These are phyloP conservation scores for Pseudocercospora crystallina DNA, from an alignment of 2,329 filamentous ascomycete genomes.

Conservation along the genomic window DNA sequence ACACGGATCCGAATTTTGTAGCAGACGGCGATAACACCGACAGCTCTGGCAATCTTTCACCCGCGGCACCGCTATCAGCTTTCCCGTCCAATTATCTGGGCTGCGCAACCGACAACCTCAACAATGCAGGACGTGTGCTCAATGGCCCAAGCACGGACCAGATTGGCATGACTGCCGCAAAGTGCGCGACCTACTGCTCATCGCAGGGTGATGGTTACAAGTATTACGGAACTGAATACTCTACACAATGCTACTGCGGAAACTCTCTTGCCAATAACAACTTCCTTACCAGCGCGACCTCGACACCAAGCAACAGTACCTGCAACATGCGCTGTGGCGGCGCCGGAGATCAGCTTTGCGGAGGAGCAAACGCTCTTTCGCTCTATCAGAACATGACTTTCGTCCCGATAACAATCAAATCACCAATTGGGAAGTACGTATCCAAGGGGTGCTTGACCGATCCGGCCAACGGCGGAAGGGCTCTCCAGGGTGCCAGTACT, in stretches of 20 bases:
- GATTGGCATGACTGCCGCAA: conserved; percentile 30
- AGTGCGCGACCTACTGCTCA: conserved; percentile 31
- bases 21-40: conserved; percentile 21
- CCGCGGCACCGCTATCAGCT: conserved; percentile 18
- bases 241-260: conserved; percentile 35
- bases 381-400: conserved; percentile 29
- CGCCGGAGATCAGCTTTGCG: conserved; percentile 30
- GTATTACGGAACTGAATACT: conserved; percentile 36
- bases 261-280: conserved; percentile 16
- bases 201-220: conserved; percentile 22
- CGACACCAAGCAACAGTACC: conserved; percentile 20
- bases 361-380: conserved; percentile 30
- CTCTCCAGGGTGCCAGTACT: conserved; percentile 20
- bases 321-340: conserved; percentile 31
- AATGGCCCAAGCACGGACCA: conserved; percentile 14
- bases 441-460: conserved; percentile 28
- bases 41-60: conserved; percentile 23
- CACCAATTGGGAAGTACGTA: conserved; percentile 27
- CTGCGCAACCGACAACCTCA: conserved; percentile 29
- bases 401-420: conserved; percentile 19
- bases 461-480: conserved; percentile 19
- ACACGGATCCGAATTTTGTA: conserved; percentile 31
- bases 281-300: conserved; percentile 16
- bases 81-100: conserved; percentile 33
- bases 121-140: conserved; percentile 23